Base-by-base conservation (phyloP, 1,284 basidiomycete species). In the Ceratobasidium sp. region DNA sequence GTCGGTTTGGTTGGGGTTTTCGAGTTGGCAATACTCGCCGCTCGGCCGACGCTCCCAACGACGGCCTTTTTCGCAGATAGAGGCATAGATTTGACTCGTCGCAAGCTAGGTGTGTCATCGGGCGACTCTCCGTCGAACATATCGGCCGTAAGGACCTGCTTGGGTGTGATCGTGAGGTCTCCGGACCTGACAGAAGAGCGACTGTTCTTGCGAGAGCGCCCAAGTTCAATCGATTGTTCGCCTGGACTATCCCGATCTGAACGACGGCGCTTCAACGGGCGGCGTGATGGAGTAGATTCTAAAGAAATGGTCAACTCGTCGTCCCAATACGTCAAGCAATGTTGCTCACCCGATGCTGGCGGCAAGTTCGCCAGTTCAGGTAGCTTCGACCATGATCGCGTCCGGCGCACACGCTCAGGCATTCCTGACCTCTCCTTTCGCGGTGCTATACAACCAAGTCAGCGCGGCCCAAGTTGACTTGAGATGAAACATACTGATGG, bases 191-290 rank as follows among this genome's bases (percentile, higher is more conserved):
- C 20, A 45, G 37, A 39, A 23, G 61, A 6, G 28, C 61, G 39
- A 26, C 61, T 64, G 35, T 53, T 66, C 28, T 66, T 66, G 66
- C 53, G 66, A 15, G 66, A 54, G 33, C 66, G 66, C 17, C 31
- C 23, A 11, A 56, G 23, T 20, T 39, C 45, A 10, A 31, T n/a
- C 6, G 49, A 49, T 15, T 61, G n/a, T 11, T 42, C 54, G 28
- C 42, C 68, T 39, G 56, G 28, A 28, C 56, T 71, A 15, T 71
- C 68, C 23, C 56, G 33, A 10, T 71, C 56, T 7, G 68, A 71
- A n/a, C 68, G 68, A 15, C 68, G 68, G 47, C 68, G 68, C 31
- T 71, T 71, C 20, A 71, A 39, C 26, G 68, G 68, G 13, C 68
- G 68, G 1, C 39, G 68, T 11, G 53, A 71, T 15, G 68, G 68